Percentiles rank a stretch among this genome's conserved stretches.
These are phyloP conservation scores for Diaporthe australafricana DNA, from an alignment of 2,329 filamentous ascomycete species.

Conservation along the genomic window DNA sequence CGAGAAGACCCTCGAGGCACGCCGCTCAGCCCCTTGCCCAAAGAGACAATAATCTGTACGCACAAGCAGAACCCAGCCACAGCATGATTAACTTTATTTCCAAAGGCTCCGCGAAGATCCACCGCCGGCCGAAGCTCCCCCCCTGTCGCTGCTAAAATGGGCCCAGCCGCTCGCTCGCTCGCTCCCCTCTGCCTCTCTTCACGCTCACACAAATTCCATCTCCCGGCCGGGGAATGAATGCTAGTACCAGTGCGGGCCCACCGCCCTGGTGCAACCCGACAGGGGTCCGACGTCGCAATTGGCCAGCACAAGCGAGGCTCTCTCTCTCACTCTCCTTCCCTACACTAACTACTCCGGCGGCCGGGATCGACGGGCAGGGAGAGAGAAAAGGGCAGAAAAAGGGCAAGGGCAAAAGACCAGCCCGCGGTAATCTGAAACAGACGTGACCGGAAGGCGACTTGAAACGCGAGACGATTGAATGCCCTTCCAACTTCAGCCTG, in stretches of 20 bases:
- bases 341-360: too few relatives aligned
- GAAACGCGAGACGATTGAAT: constrained; percentile 13
- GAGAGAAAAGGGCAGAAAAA: not conserved
- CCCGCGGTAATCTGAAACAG: constrained; percentile 25
- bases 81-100: constrained; percentile 29
- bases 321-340: not conserved
- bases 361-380: not conserved
- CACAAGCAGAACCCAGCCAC: constrained; percentile 17
- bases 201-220: not conserved
- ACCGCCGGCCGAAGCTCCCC: constrained; percentile 19
- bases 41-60: not conserved
- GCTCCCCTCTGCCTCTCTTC: not conserved
- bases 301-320: not conserved
- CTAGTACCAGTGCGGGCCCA: too few relatives aligned
- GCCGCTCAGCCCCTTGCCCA: constrained; percentile 3
- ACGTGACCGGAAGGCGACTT: constrained; percentile 4
- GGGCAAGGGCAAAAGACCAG: not conserved
- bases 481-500: not conserved
- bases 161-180: constrained; percentile 11
- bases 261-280: too few relatives aligned
- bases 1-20: not conserved
- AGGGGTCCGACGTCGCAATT: too few relatives aligned
- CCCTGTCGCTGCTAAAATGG: constrained; percentile 1
- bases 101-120: constrained; percentile 8
- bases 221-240: too few relatives aligned